Conservation (phyloP, 345 rosid species). For the Arabidopsis arenosa region DNA sequence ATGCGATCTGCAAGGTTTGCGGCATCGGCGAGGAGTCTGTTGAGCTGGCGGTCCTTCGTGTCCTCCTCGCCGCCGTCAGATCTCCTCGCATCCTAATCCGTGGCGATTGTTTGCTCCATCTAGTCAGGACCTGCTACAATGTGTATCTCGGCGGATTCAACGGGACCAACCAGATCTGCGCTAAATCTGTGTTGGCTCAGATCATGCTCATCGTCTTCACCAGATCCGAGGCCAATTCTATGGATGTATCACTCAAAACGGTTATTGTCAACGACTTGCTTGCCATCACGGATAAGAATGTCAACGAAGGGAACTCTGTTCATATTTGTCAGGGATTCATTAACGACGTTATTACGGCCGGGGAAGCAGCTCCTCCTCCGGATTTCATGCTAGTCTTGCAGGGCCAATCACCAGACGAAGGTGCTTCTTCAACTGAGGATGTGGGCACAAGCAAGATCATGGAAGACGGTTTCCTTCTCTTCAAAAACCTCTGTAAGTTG, state of each 20-base stretch:
- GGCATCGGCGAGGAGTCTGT: conserved; percentile 75
- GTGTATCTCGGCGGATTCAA: conserved; percentile 80
- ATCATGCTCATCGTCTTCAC: conserved; percentile 75
- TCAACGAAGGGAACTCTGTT: conserved; percentile 90
- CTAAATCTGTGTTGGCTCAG: conserved; percentile 90
- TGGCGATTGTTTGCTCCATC: conserved; percentile 74
- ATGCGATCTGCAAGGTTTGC: conserved; percentile 63
- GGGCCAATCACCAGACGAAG: conserved; percentile 50
- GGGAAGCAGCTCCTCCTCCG: conserved; percentile 62
- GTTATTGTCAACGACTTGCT: conserved; percentile 73
- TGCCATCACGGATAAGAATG: conserved; percentile 81
- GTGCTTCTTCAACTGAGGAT: conserved; percentile 36
- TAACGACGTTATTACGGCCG: conserved; percentile 66
- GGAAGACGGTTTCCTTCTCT: conserved; percentile 86
- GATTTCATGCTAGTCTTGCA: conserved; percentile 50
- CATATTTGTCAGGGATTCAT: conserved; percentile 76
- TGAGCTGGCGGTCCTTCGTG: conserved; percentile 79
- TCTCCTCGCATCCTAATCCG: conserved; percentile 77
- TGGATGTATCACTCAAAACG: conserved; percentile 57
- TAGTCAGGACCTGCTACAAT: conserved; percentile 89
- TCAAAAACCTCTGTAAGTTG: conserved; percentile 84
- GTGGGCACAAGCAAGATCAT: conserved; percentile 67
- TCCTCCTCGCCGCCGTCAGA: conserved; percentile 74
- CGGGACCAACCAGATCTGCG: conserved; percentile 95
- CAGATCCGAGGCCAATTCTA: conserved; percentile 72